phyloP scores from a whole-genome alignment of 495 filamentous ascomycete species.

The Evernia prunastri region DNA sequence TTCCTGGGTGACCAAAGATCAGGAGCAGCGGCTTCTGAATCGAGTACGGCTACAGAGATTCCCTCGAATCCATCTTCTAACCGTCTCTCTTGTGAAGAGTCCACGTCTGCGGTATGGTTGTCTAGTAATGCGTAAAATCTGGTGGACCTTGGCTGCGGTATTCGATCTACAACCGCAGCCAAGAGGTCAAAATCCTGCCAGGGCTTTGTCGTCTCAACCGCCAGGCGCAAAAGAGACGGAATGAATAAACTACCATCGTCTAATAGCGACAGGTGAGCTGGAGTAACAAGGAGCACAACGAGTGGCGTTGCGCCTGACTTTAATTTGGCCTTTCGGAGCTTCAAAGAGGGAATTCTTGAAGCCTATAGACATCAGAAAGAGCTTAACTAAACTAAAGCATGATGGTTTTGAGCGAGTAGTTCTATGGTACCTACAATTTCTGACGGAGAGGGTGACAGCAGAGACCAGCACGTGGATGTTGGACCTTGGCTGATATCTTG shows the following conservation, averaged over 20 bases:
- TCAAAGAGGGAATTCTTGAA: neutral
- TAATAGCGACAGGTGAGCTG: slow-evolving; percentile 18
- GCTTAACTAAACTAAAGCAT: neutral
- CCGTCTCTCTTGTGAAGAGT: neutral
- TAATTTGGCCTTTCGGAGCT: neutral
- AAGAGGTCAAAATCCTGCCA: slow-evolving; percentile 22
- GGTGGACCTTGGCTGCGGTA: slow-evolving; percentile 14
- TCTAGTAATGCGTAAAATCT: neutral
- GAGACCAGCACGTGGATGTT: slow-evolving; percentile 14
- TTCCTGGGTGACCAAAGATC: slow-evolving; percentile 21
- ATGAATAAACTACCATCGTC: slow-evolving; percentile 19
- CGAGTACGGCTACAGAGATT: slow-evolving; percentile 22
- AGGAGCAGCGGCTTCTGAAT: slow-evolving; percentile 21
- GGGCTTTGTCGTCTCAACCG: neutral
- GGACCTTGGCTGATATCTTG: neutral
- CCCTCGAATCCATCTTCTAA: slow-evolving; percentile 18
- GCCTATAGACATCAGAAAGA: slow-evolving; percentile 5
- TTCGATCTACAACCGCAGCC: slow-evolving; percentile 25
- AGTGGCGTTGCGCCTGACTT: slow-evolving; percentile 13
- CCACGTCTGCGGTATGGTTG: neutral
- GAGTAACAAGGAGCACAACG: slow-evolving; percentile 25
- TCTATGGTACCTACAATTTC: slow-evolving; percentile 9
- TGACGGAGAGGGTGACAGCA: slow-evolving; percentile 14
- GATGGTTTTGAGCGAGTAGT: neutral
- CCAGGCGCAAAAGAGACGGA: slow-evolving; percentile 13